These are phyloP conservation scores for Phoma sp. DNA, from an alignment of 2,329 filamentous ascomycete species.

Conservation along the genomic window DNA sequence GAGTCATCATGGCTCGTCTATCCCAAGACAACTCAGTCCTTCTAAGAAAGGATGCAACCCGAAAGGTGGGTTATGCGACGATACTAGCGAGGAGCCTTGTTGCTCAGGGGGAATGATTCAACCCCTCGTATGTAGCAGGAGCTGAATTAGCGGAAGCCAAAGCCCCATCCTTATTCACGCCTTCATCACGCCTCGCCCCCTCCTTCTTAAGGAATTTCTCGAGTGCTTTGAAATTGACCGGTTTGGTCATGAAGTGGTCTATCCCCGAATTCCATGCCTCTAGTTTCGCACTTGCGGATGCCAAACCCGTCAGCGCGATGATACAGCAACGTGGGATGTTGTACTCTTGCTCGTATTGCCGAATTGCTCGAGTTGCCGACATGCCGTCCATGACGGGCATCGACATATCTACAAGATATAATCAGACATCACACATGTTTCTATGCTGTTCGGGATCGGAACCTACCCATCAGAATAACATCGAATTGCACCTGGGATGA, in stretches of 20 bases:
- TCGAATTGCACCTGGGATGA: constrained; percentile 22
- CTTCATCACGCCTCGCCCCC: constrained; percentile 1
- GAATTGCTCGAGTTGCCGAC: constrained; percentile 43
- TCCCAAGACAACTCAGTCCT: background rate
- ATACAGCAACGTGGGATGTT: constrained; percentile 25
- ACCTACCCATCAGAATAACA: constrained; percentile 45
- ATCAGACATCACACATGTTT: background rate
- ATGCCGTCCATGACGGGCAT: constrained; percentile 51
- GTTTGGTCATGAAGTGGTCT: constrained; percentile 45
- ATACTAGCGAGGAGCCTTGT: too few species aligned
- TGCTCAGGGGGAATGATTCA: background rate
- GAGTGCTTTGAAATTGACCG: constrained; percentile 38
- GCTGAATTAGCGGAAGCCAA: background rate
- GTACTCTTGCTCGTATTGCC: constrained; percentile 34
- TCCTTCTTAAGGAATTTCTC: constrained; percentile 24
- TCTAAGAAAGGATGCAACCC: background rate
- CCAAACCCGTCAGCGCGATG: constrained; percentile 43
- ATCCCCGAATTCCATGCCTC: constrained; percentile 41
- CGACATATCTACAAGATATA: constrained; percentile 35
- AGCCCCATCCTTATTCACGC: background rate
- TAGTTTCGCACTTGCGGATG: constrained; percentile 30
- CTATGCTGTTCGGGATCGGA: background rate
- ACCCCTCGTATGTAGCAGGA: background rate
- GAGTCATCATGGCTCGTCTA: background rate
- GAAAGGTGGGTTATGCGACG: background rate